phyloP scores from a whole-genome alignment of 1,284 basidiomycete genomes.

The Pholiota adiposa region DNA sequence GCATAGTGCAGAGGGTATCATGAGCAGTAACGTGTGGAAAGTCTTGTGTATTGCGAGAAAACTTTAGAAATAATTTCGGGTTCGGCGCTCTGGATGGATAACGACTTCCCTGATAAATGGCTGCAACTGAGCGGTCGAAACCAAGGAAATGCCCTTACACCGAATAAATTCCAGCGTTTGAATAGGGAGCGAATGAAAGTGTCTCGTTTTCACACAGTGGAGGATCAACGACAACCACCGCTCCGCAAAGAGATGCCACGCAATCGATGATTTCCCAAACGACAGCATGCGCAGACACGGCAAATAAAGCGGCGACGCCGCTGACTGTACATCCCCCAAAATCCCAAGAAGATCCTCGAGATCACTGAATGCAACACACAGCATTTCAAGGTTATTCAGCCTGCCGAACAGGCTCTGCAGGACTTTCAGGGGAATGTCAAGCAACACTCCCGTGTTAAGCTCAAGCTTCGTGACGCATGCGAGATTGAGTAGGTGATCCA shows the following conservation, averaged over 20 bases:
- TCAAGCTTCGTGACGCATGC: slow-evolving; percentile 31
- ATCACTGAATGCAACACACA: slow-evolving; percentile 33
- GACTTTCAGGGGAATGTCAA: slow-evolving; percentile 22
- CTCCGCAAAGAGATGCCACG: slow-evolving; percentile 33
- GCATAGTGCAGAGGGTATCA: not conserved
- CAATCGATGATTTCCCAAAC: slow-evolving; percentile 30
- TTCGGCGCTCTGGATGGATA: slow-evolving; percentile 8
- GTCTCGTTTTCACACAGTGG: slow-evolving; percentile 15
- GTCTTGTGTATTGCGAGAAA: too few relatives aligned
- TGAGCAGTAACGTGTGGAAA: not conserved
- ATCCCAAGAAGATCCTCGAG: slow-evolving; percentile 26
- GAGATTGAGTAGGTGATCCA: slow-evolving; percentile 28
- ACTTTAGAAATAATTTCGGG: slow-evolving; percentile 7
- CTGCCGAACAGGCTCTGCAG: slow-evolving; percentile 23
- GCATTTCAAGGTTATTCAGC: slow-evolving; percentile 19
- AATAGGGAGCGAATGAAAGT: slow-evolving; percentile 16
- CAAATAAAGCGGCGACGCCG: slow-evolving; percentile 12
- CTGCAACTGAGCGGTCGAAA: slow-evolving; percentile 12
- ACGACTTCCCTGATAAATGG: slow-evolving; percentile 17
- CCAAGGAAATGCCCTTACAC: slow-evolving; percentile 25
- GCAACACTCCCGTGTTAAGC: slow-evolving; percentile 30
- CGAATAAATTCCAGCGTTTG: slow-evolving; percentile 27
- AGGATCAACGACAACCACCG: slow-evolving; percentile 26
- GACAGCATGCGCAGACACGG: slow-evolving; percentile 26
- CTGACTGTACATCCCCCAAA: slow-evolving; percentile 15